Evolutionary conservation across 768 basidiomycete species (phyloP).

Genomic region (Russula foetens): DNA sequence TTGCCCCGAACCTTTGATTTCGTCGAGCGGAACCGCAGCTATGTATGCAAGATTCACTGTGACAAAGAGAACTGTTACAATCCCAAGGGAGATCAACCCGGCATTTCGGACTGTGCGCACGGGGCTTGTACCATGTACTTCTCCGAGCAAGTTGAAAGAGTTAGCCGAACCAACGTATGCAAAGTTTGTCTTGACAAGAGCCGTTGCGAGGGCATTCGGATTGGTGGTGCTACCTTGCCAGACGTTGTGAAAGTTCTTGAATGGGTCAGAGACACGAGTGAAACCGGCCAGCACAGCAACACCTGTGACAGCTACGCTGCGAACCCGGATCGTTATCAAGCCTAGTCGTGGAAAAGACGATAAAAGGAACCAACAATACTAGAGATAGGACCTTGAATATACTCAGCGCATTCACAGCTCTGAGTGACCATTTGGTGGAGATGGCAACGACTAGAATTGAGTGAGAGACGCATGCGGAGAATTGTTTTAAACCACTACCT

Average conservation of each 20-base stretch:
- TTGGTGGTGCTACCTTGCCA: slow-evolving; percentile 25
- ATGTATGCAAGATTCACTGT: slow-evolving; percentile 38
- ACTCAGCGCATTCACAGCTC: slow-evolving; percentile 23
- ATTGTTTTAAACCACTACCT: slow-evolving; percentile 6
- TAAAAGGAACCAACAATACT: slow-evolving; percentile 15
- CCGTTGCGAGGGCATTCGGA: slow-evolving; percentile 24
- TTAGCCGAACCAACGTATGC: slow-evolving; percentile 32
- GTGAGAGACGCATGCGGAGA: not conserved
- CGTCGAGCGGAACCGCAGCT: slow-evolving; percentile 35
- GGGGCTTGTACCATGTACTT: slow-evolving; percentile 32
- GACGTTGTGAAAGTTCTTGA: slow-evolving; percentile 26
- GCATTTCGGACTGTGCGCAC: slow-evolving; percentile 39
- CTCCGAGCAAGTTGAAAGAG: slow-evolving; percentile 40
- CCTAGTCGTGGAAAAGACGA: not conserved
- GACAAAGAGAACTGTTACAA: slow-evolving; percentile 41
- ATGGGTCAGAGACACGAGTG: slow-evolving; percentile 25
- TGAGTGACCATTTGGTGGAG: slow-evolving; percentile 27
- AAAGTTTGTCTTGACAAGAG: slow-evolving; percentile 26
- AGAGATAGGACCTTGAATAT: slow-evolving; percentile 23
- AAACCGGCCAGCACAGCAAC: slow-evolving; percentile 24
- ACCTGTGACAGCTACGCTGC: slow-evolving; percentile 24
- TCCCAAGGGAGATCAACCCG: slow-evolving; percentile 37
- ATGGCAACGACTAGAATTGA: slow-evolving; percentile 20
- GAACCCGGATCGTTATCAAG: slow-evolving; percentile 6
- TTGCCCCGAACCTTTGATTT: slow-evolving; percentile 36